Conservation (phyloP, 208 protist species). For the Crithidia mellificae region DNA sequence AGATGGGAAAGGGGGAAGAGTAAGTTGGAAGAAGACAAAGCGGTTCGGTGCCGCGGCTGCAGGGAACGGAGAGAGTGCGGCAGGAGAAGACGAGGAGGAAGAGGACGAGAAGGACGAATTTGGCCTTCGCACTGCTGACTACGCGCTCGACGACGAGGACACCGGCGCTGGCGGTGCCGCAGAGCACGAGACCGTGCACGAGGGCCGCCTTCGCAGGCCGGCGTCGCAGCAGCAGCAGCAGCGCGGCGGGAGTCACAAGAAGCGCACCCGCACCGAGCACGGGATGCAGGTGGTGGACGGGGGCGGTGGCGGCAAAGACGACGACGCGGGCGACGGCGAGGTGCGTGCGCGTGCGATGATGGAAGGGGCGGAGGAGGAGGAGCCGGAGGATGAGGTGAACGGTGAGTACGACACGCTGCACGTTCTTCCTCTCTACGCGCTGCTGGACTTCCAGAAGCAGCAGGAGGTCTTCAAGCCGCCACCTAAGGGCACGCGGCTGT, state of each 20-base stretch:
- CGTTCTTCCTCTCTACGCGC: conserved; percentile 98
- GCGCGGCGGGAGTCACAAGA: too few species aligned
- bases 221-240: conserved; percentile 5
- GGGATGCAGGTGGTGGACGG: conserved; percentile 30
- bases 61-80: conserved; percentile 2
- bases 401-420: conserved; percentile 90
- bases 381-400: conserved; percentile 80
- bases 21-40: not conserved
- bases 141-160: conserved; percentile 55
- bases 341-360: conserved; percentile 9
- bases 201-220: conserved; percentile 24
- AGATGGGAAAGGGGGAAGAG: not conserved
- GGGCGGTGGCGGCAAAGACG: not conserved
- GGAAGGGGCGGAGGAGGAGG: conserved; percentile 9
- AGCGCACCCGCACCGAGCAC: conserved; percentile 30
- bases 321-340: conserved; percentile 8
- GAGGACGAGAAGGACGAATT: conserved; percentile 41
- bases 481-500: conserved; percentile 89
- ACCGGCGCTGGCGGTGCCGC: conserved; percentile 10
- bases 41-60: not conserved
- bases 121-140: conserved; percentile 36
- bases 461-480: conserved; percentile 92
- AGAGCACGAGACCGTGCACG: conserved; percentile 29
- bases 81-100: too few species aligned
- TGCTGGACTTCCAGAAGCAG: conserved; percentile 94